phyloP scores from a whole-genome alignment of 2,329 filamentous ascomycete genomes.

The Zarea fungicola region DNA sequence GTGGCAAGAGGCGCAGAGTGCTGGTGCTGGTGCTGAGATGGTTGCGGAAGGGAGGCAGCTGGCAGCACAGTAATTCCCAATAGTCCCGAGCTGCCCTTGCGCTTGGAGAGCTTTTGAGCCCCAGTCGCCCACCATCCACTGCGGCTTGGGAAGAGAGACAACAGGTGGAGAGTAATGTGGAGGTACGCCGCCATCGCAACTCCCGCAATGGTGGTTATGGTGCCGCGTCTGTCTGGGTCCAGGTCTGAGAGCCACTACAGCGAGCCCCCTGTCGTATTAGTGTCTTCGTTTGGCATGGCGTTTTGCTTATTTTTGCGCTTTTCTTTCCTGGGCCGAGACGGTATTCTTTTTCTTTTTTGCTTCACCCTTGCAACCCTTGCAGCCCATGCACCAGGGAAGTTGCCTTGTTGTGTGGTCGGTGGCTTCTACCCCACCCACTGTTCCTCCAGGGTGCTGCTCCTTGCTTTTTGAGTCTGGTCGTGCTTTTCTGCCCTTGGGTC shows the following conservation, averaged over 20 bases:
- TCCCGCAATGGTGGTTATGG: not conserved
- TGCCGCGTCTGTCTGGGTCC: slow-evolving; percentile 11
- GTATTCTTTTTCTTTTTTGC: slow-evolving; percentile 2
- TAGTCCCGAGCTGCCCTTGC: not conserved
- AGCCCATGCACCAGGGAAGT: not conserved
- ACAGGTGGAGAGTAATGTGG: slow-evolving; percentile 12
- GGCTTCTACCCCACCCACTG: slow-evolving; percentile 7
- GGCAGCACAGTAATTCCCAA: no score
- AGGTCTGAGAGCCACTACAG: slow-evolving; percentile 12
- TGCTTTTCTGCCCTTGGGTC: slow-evolving; percentile 9
- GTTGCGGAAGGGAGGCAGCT: no score
- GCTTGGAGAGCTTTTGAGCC: not conserved
- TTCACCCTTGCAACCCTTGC: not conserved
- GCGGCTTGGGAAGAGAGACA: slow-evolving; percentile 14
- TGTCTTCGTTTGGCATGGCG: slow-evolving; percentile 8
- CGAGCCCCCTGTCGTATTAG: slow-evolving; percentile 6
- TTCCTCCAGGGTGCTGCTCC: slow-evolving; percentile 6
- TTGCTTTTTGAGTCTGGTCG: slow-evolving; percentile 13
- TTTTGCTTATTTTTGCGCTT: slow-evolving; percentile 9
- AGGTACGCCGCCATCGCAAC: slow-evolving; percentile 12
- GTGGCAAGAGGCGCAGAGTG: not conserved
- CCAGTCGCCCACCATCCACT: slow-evolving; percentile 2
- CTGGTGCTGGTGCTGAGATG: no score
- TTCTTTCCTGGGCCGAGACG: slow-evolving; percentile 11
- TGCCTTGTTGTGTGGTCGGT: slow-evolving; percentile 3